Conservation (phyloP, 805 yeast species). For the Candida coquimbonensis region DNA sequence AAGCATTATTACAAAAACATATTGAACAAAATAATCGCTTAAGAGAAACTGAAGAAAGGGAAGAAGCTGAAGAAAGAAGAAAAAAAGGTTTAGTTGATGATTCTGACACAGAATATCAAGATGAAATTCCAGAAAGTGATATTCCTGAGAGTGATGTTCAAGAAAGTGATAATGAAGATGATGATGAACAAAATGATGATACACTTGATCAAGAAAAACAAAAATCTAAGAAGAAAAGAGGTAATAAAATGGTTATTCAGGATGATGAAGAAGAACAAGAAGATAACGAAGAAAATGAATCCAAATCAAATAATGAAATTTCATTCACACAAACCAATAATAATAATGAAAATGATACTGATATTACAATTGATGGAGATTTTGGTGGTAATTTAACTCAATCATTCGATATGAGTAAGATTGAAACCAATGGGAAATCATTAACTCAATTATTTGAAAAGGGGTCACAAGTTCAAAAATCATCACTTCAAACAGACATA, state of each 20-base stretch:
- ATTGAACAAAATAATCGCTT: slow-evolving; percentile 16
- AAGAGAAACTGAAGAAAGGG: slow-evolving; percentile 34
- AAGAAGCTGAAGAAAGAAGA: slow-evolving; percentile 23
- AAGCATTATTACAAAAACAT: slow-evolving; percentile 17
- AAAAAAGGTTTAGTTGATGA: slow-evolving; percentile 10
- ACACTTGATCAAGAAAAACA: slow-evolving; percentile 5
- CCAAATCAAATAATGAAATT: slow-evolving; percentile 1
- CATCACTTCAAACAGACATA: slow-evolving; percentile 2
- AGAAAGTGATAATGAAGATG: slow-evolving; percentile 6
- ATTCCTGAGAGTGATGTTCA: slow-evolving; percentile 19
- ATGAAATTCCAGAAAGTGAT: background rate
- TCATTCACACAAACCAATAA: background rate
- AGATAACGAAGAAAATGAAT: background rate
- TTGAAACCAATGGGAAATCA: slow-evolving; percentile 10
- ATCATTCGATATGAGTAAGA: slow-evolving; percentile 3
- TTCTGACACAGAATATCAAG: slow-evolving; percentile 5
- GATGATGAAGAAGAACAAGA: slow-evolving; percentile 13
- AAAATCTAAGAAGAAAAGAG: background rate
- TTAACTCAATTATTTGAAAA: slow-evolving; percentile 19
- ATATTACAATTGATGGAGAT: slow-evolving; percentile 12
- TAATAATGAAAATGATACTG: slow-evolving; percentile 2
- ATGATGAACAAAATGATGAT: slow-evolving; percentile 3
- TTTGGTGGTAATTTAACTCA: slow-evolving; percentile 21
- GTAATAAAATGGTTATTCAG: slow-evolving; percentile 5
- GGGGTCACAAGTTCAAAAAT: slow-evolving; percentile 8